Evolutionary conservation across 108 stramenopile genomes (phyloP), one percentile per base, ranked within the genome.

Genomic region (Aurantiochytrium sp.): DNA sequence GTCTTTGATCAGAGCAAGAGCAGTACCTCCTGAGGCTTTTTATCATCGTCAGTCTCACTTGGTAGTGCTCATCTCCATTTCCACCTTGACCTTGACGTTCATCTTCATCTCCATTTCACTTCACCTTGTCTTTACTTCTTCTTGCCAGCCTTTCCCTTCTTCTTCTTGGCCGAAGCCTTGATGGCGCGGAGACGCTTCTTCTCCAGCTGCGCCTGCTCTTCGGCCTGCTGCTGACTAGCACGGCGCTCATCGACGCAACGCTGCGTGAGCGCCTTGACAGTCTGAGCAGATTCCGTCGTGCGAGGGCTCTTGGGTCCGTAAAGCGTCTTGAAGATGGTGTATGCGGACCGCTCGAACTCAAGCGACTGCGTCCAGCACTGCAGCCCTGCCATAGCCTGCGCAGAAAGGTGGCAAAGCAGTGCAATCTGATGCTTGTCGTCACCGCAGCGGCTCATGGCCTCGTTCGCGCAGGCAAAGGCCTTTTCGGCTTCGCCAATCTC

Each of bases 401-500:
- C 6, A 21, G 76, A 47, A 23, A 53, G 44, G 76, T 45, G 89
- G 21, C 42, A 42, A 43, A 35, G 60, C 42, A 28, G 28, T 4
- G 73, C 89, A 10, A 25, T 10, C 53, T 89, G 69, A 5, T 23
- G 25, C 25, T 88, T 18, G 45, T 89, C 89, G 58, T 89, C 45
- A 8, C 29, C 89, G 44, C 72, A 72, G 0, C 89, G 53, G 10
- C 35, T 8, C 21, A 58, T 8, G 55, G 89, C 89, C 19, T 72
- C 89, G 21, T 14, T 19, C 19, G 51, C 35, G 89, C 44, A 72
- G 10, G 28, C 12, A 6, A 73, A 5, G 4, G 89, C 89, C 21
- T 53, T 5, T 4, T 43, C 23, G 29, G 72, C 18, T 21, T 89
- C 21, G 8, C 51, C 23, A 16, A 21, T 58, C 4, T 95, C 95